These are phyloP conservation scores for Wickerhamiella sergipiensis DNA, from an alignment of 805 yeast species.

Conservation along the genomic window DNA sequence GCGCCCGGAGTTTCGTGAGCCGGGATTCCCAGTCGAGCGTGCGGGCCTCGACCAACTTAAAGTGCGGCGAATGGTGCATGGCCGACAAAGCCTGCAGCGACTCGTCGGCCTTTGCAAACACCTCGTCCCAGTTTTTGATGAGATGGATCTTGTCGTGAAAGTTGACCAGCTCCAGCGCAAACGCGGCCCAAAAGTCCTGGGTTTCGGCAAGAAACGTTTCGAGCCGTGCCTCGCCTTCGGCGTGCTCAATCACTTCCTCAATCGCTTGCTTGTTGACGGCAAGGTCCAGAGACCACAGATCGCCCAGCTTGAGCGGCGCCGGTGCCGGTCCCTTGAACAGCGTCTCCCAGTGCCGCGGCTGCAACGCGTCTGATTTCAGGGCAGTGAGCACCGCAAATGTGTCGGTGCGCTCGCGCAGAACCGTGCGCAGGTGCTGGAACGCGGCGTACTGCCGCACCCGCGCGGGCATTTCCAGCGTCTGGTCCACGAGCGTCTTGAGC, in stretches of 20 bases:
- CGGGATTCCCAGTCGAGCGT: slow-evolving; percentile 41
- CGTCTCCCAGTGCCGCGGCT: slow-evolving; percentile 52
- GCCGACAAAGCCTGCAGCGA: slow-evolving; percentile 50
- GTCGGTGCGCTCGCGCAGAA: slow-evolving; percentile 30
- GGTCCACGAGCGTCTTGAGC: slow-evolving; percentile 37
- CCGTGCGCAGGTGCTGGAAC: slow-evolving; percentile 41
- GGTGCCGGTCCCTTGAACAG: slow-evolving; percentile 23
- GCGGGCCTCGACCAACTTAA: slow-evolving; percentile 44
- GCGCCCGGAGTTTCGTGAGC: slow-evolving; percentile 35
- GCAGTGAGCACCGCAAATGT: background rate
- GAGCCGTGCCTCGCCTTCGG: slow-evolving; percentile 57
- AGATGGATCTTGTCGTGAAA: slow-evolving; percentile 30
- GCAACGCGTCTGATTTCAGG: slow-evolving; percentile 43
- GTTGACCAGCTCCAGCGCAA: slow-evolving; percentile 32
- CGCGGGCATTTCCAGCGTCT: slow-evolving; percentile 40
- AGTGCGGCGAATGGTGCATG: slow-evolving; percentile 59
- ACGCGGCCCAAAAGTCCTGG: slow-evolving; percentile 40
- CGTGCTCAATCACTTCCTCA: slow-evolving; percentile 40
- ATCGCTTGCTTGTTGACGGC: slow-evolving; percentile 32
- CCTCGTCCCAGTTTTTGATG: slow-evolving; percentile 51
- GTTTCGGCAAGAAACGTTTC: slow-evolving; percentile 43
- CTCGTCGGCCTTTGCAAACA: slow-evolving; percentile 45
- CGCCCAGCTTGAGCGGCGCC: slow-evolving; percentile 33
- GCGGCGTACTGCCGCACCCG: slow-evolving; percentile 56
- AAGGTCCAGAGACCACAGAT: slow-evolving; percentile 48